Conservation (phyloP, 306 rosid species). For the Sicyos baderoa region DNA sequence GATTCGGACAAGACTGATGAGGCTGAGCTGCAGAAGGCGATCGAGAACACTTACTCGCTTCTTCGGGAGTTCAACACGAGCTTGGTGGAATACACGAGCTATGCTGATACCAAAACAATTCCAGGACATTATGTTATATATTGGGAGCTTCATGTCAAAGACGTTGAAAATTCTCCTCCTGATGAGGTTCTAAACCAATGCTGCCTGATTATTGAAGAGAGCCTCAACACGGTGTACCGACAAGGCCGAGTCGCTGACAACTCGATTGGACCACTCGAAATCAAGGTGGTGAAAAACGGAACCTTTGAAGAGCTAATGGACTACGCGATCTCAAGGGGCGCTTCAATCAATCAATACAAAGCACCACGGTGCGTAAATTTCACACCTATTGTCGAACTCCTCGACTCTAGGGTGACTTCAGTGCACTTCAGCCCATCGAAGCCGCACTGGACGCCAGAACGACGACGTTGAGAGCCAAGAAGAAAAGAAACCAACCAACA, state of each 20-base stretch:
- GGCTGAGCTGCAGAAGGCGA: conserved; percentile 62
- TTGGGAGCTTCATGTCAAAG: conserved; percentile 72
- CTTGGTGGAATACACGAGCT: conserved; percentile 80
- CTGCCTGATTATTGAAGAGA: conserved; percentile 70
- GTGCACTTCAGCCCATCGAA: conserved; percentile 66
- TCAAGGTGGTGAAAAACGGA: conserved; percentile 73
- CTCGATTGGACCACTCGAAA: conserved; percentile 85
- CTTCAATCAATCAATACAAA: conserved; percentile 86
- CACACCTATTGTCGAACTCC: conserved; percentile 76
- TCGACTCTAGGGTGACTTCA: conserved; percentile 62
- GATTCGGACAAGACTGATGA: conserved; percentile 84
- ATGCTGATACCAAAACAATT: conserved; percentile 48
- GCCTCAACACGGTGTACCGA: conserved; percentile 73
- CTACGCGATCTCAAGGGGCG: conserved; percentile 84
- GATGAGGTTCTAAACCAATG: conserved; percentile 42
- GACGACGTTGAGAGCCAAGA: conserved; percentile 32
- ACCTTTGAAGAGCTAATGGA: conserved; percentile 95
- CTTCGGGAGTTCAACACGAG: conserved; percentile 46
- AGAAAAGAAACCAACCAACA: not conserved
- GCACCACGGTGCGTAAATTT: conserved; percentile 82
- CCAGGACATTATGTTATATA: conserved; percentile 94
- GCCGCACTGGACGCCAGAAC: conserved; percentile 80
- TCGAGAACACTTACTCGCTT: conserved; percentile 43
- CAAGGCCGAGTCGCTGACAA: conserved; percentile 76
- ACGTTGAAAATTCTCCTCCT: conserved; percentile 35